Percentiles rank a stretch among this genome's conserved stretches.
phyloP scores from a whole-genome alignment of 495 filamentous ascomycete genomes.

The Hamigera avellanea region DNA sequence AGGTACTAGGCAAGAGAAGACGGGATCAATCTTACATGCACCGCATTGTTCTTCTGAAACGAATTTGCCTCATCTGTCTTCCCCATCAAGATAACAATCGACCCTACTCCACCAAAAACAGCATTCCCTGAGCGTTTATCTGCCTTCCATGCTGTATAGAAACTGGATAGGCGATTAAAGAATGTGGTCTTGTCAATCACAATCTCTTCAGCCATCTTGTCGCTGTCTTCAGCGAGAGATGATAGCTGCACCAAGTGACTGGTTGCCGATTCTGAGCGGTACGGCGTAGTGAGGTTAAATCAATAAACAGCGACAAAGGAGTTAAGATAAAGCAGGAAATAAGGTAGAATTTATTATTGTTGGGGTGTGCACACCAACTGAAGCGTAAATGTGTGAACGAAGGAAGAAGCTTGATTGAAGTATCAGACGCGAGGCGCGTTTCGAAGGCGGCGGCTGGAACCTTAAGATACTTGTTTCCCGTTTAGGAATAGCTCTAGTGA shows the following conservation, averaged over 20 bases:
- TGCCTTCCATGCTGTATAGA: slow-evolving; percentile 85
- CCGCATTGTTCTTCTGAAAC: slow-evolving; percentile 88
- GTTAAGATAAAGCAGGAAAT: neutral
- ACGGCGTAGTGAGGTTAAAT: neutral
- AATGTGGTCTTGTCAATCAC: slow-evolving; percentile 87
- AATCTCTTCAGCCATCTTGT: slow-evolving; percentile 52
- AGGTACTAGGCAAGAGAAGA: too few relatives aligned
- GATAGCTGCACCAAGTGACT: slow-evolving; percentile 8
- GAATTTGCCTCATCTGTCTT: slow-evolving; percentile 78
- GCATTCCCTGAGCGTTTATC: slow-evolving; percentile 72
- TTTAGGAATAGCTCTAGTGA: too few relatives aligned
- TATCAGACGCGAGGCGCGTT: neutral
- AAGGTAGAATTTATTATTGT: neutral
- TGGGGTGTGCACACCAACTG: too few relatives aligned
- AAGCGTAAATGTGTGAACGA: too few relatives aligned
- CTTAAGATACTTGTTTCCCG: neutral
- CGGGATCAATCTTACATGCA: slow-evolving; percentile 57
- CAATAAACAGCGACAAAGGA: neutral
- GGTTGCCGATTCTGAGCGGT: slow-evolving; percentile 1
- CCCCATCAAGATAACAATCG: slow-evolving; percentile 82
- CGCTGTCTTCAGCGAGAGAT: slow-evolving; percentile 9
- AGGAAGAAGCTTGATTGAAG: neutral
- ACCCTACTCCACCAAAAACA: slow-evolving; percentile 72
- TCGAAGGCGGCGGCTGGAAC: neutral
- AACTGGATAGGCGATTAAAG: slow-evolving; percentile 78